Conservation (phyloP, 2,329 filamentous ascomycete species). For the Plectosphaerella cucumerina region DNA sequence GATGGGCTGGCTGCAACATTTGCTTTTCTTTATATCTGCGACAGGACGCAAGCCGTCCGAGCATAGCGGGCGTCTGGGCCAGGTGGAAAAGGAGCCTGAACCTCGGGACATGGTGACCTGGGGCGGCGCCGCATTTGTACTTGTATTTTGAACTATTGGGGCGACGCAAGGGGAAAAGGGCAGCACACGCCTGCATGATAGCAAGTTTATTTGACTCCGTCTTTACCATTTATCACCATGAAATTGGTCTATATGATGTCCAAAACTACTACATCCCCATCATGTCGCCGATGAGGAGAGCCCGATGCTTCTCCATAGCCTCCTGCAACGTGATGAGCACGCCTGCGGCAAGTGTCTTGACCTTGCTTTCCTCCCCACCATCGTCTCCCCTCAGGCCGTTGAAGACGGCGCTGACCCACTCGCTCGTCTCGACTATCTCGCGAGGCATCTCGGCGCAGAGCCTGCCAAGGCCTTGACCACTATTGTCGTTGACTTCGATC, state of each 20-base stretch:
- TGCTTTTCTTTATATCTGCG: neutral
- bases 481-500: slow-evolving; percentile 70
- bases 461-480: slow-evolving; percentile 48
- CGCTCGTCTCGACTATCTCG: slow-evolving; percentile 78
- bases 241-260: no score
- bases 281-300: slow-evolving; percentile 68
- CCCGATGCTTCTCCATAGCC: slow-evolving; percentile 77
- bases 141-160: no score
- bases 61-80: neutral
- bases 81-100: no score
- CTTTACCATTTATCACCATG: neutral
- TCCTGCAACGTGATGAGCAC: slow-evolving; percentile 76
- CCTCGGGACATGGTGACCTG: no score
- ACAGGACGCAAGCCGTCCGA: neutral
- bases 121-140: no score
- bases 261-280: slow-evolving; percentile 32
- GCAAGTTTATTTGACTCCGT: no score
- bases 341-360: slow-evolving; percentile 74
- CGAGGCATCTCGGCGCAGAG: slow-evolving; percentile 71
- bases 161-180: no score
- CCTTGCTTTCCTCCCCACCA: slow-evolving; percentile 67
- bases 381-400: slow-evolving; percentile 49
- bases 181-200: no score
- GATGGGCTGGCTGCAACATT: neutral
- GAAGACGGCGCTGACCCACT: slow-evolving; percentile 80